A percentile compares a stretch with the other conserved stretches of the same genome.
Conservation (phyloP, 2,329 filamentous ascomycete species). For the Sporothrix curviconia region DNA sequence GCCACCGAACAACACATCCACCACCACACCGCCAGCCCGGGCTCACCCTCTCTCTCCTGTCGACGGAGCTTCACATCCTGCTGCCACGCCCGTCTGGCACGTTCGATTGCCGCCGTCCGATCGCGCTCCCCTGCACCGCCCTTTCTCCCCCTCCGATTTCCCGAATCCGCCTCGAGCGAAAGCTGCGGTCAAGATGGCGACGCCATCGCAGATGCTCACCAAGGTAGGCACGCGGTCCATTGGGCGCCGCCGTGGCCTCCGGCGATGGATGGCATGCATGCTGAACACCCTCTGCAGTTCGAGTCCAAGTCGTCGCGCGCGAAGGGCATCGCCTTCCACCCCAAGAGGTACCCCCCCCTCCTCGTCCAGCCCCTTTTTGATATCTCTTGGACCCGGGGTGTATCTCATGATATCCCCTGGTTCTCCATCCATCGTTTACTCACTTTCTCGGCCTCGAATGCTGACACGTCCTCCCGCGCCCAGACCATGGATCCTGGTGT, state of each 20-base stretch:
- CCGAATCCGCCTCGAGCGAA: conserved; percentile 25
- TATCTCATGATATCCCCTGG: neutral
- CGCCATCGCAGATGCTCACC: conserved; percentile 63
- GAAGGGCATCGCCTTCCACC: conserved; percentile 69
- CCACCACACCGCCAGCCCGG: conserved; percentile 18
- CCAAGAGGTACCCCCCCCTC: conserved; percentile 50
- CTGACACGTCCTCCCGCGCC: too few species aligned
- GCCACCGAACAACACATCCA: conserved; percentile 12
- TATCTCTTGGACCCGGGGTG: conserved; percentile 7
- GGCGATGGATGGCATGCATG: neutral
- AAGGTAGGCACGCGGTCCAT: conserved; percentile 42
- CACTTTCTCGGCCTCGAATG: conserved; percentile 17
- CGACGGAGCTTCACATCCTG: conserved; percentile 15
- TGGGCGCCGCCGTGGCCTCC: neutral
- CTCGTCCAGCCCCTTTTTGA: conserved; percentile 17
- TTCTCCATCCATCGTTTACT: too few species aligned
- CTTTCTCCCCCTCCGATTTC: neutral
- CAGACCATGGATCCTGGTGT: conserved; percentile 99
- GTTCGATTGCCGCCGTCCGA: neutral
- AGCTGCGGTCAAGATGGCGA: conserved; percentile 59
- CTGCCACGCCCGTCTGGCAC: neutral
- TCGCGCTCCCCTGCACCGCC: neutral
- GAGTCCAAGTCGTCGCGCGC: conserved; percentile 70
- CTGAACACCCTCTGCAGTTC: conserved; percentile 39
- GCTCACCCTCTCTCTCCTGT: conserved; percentile 13